phyloP scores from a whole-genome alignment of 805 yeast species.

The Metschnikowia gelsemii region DNA sequence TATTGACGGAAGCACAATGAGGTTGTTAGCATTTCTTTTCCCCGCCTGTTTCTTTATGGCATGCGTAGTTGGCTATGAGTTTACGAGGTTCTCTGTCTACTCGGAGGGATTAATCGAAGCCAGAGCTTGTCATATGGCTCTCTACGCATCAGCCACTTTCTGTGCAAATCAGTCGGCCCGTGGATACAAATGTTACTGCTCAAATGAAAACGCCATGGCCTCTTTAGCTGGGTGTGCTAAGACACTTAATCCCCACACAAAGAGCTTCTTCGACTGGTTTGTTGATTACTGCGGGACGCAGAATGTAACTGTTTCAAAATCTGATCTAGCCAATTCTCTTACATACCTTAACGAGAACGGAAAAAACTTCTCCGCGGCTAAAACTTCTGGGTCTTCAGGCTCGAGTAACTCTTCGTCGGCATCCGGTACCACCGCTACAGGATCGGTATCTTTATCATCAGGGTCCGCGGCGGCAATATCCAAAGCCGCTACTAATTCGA shows the following conservation, averaged over 20 bases:
- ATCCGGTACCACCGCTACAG: not conserved
- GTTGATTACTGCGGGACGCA: constrained; percentile 1
- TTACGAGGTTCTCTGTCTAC: constrained; percentile 4
- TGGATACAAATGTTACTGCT: constrained; percentile 6
- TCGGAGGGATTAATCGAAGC: constrained; percentile 2
- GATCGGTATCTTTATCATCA: no score
- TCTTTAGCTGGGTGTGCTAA: constrained; percentile 9
- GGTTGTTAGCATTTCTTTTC: no score
- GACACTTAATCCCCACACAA: not conserved
- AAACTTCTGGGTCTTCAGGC: not conserved
- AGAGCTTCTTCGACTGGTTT: constrained; percentile 1
- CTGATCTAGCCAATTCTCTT: not conserved
- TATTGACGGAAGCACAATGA: not conserved
- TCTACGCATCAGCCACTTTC: constrained; percentile 6
- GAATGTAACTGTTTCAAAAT: not conserved
- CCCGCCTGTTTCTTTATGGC: constrained; percentile 1
- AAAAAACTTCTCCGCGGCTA: constrained; percentile 8
- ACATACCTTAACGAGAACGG: constrained; percentile 4
- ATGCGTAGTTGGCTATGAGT: constrained; percentile 4
- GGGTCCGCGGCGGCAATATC: no score
- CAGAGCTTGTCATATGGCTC: constrained; percentile 6
- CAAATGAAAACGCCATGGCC: constrained; percentile 10
- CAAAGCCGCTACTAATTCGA: constrained; percentile 1
- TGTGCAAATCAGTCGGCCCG: constrained; percentile 2
- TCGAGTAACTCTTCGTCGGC: constrained; percentile 1